Conservation (phyloP, 2,329 filamentous ascomycete genomes). For the Fulvia fulva region DNA sequence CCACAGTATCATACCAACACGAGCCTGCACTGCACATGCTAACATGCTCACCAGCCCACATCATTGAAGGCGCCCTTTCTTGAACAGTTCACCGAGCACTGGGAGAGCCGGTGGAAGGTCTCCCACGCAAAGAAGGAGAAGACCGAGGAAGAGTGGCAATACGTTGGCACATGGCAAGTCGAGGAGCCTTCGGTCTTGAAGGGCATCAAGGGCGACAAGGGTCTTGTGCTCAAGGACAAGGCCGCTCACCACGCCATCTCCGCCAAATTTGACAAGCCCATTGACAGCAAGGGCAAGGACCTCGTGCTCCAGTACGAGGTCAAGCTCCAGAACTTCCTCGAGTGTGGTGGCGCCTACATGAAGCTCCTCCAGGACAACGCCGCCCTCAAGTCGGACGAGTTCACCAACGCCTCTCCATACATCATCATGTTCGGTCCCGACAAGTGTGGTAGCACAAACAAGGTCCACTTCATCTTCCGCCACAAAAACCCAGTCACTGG, state of each 20-base stretch:
- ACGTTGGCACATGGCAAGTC: constrained; percentile 92
- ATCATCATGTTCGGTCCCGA: constrained; percentile 99
- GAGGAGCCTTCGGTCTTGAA: constrained; percentile 89
- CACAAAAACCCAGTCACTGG: constrained; percentile 99
- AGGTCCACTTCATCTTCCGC: constrained; percentile 97
- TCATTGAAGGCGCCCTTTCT: constrained; percentile 88
- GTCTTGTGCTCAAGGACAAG: constrained; percentile 95
- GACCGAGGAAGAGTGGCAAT: constrained; percentile 87
- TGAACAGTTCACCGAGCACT: constrained; percentile 97
- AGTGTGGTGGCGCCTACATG: constrained; percentile 97
- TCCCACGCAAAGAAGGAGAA: constrained; percentile 97
- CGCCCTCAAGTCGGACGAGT: constrained; percentile 94
- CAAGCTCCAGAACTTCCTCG: constrained; percentile 94
- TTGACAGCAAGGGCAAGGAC: constrained; percentile 95
- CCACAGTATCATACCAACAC: neutral
- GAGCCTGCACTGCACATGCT: neutral
- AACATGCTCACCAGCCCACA: constrained; percentile 62
- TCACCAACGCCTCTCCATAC: constrained; percentile 94
- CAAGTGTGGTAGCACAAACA: constrained; percentile 99
- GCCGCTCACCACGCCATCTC: constrained; percentile 99
- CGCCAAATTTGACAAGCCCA: constrained; percentile 93
- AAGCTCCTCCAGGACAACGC: constrained; percentile 98
- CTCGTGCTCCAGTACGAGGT: constrained; percentile 98
- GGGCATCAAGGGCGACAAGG: constrained; percentile 92
- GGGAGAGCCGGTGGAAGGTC: constrained; percentile 88